Evolutionary conservation across 306 rosid species (phyloP), one percentile per base, ranked within the genome.

Genomic region (Gynostemma pentaphyllum): DNA sequence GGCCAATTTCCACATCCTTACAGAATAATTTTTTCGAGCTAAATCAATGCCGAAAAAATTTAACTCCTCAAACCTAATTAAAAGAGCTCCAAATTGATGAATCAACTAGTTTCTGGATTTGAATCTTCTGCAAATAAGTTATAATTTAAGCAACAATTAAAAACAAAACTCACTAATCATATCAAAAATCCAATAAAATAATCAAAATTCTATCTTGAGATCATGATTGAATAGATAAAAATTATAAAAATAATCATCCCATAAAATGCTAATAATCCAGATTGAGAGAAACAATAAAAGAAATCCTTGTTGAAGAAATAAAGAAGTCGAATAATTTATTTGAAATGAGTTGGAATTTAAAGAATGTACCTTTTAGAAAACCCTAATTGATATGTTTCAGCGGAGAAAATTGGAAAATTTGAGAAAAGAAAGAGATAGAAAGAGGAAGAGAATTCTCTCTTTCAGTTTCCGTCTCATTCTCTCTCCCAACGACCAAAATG

Each of bases 1-100:
- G 47, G 92, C 92, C 53, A 91, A 82, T 54, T 70, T 76, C 96
- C 95, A 91, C 98, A 91, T 89, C 63, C 46, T 66, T 36, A 51
- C 63, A 41, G 45, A 67, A 67, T 27, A 66, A 37, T 27, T 12
- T 13, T 28, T 42, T 67, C 34, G 26, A 39, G 10, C 14, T 9
- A 23, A n/a, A n/a, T n/a, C n/a, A n/a, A n/a, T n/a, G n/a, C n/a
- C n/a, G n/a, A 6, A 53, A 40, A 28, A 54, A 54, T 16, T 15
- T 1, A 6, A 54, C 14, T 54, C 15, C 61, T 53, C 40, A 53
- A 53, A 15, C 40, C 60, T 36, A 53, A 53, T 27, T 22, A 53
- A 28, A 5, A 29, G 2, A 54, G 62, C 30, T 56, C 44, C 44
- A 56, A 9, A n/a, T n/a, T n/a, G n/a, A n/a, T n/a, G n/a, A n/a